These are phyloP conservation scores for Lithospermum erythrorhizon DNA, from an alignment of 257 asterid species.

Conservation along the genomic window DNA sequence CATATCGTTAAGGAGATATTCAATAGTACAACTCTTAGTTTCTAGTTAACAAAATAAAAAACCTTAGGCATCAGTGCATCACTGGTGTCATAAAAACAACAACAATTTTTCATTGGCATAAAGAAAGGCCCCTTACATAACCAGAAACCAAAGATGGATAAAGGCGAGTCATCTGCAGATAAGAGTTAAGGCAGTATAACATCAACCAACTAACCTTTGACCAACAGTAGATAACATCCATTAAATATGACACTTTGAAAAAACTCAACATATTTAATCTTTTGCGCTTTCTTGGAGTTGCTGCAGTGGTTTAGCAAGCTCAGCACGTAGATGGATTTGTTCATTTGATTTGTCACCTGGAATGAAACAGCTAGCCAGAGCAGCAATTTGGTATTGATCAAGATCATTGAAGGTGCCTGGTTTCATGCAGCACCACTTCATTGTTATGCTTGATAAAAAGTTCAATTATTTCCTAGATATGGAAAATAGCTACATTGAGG, in stretches of 20 bases:
- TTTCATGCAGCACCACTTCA: not conserved
- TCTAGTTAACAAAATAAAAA: not conserved
- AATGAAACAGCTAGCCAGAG: slow-evolving; percentile 87
- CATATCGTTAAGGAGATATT: too few relatives aligned
- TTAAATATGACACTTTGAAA: slow-evolving; percentile 72
- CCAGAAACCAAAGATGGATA: too few relatives aligned
- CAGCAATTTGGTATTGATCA: slow-evolving; percentile 90
- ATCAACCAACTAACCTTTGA: slow-evolving; percentile 67
- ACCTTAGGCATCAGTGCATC: not conserved
- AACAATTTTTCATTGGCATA: too few relatives aligned
- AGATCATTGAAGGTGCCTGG: slow-evolving; percentile 94
- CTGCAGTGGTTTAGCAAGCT: slow-evolving; percentile 81
- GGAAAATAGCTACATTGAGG: slow-evolving; percentile 1
- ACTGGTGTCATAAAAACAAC: not conserved
- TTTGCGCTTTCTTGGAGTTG: slow-evolving; percentile 95
- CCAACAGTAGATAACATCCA: slow-evolving; percentile 98
- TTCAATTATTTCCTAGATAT: not conserved
- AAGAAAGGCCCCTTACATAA: too few relatives aligned
- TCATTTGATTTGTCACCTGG: slow-evolving; percentile 80
- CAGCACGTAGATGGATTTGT: slow-evolving; percentile 79
- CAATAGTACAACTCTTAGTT: not conserved
- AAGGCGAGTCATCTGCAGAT: not conserved
- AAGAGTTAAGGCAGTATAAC: not conserved
- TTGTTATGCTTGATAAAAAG: not conserved
- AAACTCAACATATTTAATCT: slow-evolving; percentile 90